Evolutionary conservation across 768 basidiomycete genomes (phyloP).

Genomic region (Leccinellum luteum): DNA sequence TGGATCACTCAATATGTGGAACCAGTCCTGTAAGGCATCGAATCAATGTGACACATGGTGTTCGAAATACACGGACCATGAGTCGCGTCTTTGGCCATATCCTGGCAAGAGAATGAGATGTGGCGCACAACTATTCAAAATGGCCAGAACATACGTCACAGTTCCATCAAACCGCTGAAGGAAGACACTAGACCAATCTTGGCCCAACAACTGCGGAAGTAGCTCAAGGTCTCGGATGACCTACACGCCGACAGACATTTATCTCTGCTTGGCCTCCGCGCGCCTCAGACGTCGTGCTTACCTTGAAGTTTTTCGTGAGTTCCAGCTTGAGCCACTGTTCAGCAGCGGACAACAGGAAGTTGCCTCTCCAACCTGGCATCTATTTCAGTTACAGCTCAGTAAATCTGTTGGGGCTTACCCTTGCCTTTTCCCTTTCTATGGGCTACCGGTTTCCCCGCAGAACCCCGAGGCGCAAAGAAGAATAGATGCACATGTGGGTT

Average conservation of each 20-base stretch:
- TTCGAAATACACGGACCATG: conserved; percentile 42
- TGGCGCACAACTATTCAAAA: conserved; percentile 13
- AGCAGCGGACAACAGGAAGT: conserved; percentile 86
- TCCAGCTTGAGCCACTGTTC: conserved; percentile 97
- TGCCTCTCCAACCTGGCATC: conserved; percentile 83
- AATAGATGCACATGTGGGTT: conserved; percentile 92
- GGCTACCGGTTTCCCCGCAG: conserved; percentile 89
- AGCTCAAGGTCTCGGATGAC: conserved; percentile 96
- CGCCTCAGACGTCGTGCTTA: conserved; percentile 4
- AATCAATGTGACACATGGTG: background rate
- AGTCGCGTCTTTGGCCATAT: conserved; percentile 86
- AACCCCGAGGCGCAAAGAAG: conserved; percentile 89
- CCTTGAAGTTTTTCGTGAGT: conserved; percentile 95
- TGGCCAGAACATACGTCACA: conserved; percentile 64
- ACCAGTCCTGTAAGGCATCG: conserved; percentile 62
- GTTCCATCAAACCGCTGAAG: conserved; percentile 89
- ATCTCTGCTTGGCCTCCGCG: background rate
- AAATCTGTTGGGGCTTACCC: conserved; percentile 41
- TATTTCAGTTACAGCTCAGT: background rate
- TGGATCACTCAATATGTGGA: conserved; percentile 81
- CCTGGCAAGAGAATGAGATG: conserved; percentile 38
- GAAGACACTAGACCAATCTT: conserved; percentile 97
- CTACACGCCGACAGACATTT: conserved; percentile 28
- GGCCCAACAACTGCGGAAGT: conserved; percentile 87
- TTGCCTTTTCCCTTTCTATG: conserved; percentile 93